Percentiles rank a stretch among this genome's conserved stretches.
Evolutionary conservation across 305 asterid species (phyloP).

Genomic region (Plantago coronopus): DNA sequence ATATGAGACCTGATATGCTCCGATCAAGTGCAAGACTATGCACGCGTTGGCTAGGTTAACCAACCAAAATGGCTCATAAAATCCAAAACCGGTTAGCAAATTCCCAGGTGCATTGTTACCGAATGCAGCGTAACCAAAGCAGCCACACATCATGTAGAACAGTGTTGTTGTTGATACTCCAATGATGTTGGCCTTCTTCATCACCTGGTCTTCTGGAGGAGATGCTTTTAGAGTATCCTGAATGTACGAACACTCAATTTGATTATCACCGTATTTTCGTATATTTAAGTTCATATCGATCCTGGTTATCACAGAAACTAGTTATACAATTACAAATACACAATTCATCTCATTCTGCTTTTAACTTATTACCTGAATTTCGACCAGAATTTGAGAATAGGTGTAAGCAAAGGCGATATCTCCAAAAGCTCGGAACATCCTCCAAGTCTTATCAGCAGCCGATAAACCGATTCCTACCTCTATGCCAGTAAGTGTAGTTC

Average conservation of each 20-base stretch:
- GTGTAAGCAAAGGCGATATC: constrained; percentile 67
- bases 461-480: constrained; percentile 42
- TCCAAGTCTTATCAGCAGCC: constrained; percentile 59
- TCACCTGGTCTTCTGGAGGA: constrained; percentile 59
- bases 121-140: constrained; percentile 65
- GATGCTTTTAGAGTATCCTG: constrained; percentile 51
- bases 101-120: constrained; percentile 58
- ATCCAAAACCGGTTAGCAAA: constrained; percentile 55
- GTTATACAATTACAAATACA: too few species aligned
- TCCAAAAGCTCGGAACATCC: constrained; percentile 60
- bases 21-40: constrained; percentile 55
- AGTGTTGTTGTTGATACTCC: constrained; percentile 41
- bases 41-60: constrained; percentile 47
- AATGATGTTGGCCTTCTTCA: constrained; percentile 50
- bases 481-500: constrained; percentile 44
- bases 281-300: too few species aligned
- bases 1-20: constrained; percentile 52
- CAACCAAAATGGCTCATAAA: constrained; percentile 62
- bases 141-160: constrained; percentile 66
- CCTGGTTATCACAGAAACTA: background rate
- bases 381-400: constrained; percentile 56
- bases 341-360: background rate
- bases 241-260: background rate
- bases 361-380: constrained; percentile 44
- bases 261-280: background rate